Evolutionary conservation across 1,284 basidiomycete species (phyloP), one percentile per base, ranked within the genome.

Genomic region (Ceratobasidium sp.): DNA sequence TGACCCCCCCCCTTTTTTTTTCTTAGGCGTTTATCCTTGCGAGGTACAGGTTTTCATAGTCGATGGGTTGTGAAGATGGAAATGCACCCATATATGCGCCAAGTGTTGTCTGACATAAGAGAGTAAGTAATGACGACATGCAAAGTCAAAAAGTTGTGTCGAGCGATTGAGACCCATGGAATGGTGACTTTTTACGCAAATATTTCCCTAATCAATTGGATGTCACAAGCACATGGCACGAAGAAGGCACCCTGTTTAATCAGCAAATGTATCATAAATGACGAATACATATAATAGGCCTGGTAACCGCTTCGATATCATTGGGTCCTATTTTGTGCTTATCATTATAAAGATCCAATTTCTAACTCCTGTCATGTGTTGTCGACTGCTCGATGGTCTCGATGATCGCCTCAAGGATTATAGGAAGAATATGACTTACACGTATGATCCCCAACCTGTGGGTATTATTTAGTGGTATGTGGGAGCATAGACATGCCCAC

Each of bases 171-270:
- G 52, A 54, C 52, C 50, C 14, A 21, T 47, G 62, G 62, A 56
- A 41, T 41, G 52, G 47, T 29, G 52, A 41, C 52, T 47, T 64
- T 66, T n/a, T 42, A 27, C 27, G 25, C 47, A 50, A 66, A 66
- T 14, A n/a, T n/a, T n/a, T n/a, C n/a, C n/a, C n/a, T 47, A 56
- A 46, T 66, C 36, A 36, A 44, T 66, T 44, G 62, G 39, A 41
- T 47, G 59, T n/a, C 16, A 46, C 21, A 25, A 27, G 46, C 62
- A 66, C 62, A 66, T 66, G 62, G 62, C 39, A n/a, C 21, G 8
- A 19, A 50, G 62, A 66, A 66, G 62, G 1, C 11, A 54, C 50
- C 62, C 58, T 53, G 23, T 27, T 66, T 56, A 50, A 66, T 54
- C 27, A 44, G 23, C 46, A 8, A 25, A 25, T 50, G 25, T 53